Evolutionary conservation across 2,329 filamentous ascomycete species (phyloP).

Genomic region (Alternaria novae-zelandiae): DNA sequence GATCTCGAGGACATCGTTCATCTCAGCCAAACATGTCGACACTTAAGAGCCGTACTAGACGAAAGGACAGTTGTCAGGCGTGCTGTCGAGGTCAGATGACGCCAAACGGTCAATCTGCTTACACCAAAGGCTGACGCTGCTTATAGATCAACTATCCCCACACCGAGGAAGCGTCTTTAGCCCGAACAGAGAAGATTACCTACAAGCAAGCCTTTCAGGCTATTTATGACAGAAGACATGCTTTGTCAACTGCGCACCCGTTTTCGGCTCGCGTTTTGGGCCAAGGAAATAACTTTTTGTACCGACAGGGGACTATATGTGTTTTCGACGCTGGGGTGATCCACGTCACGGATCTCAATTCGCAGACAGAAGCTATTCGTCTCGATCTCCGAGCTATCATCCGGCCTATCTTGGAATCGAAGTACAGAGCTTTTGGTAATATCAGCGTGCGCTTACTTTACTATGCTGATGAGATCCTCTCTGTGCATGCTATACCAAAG

Average conservation of each 20-base stretch:
- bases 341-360: constrained; percentile 65
- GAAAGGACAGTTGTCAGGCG: constrained; percentile 64
- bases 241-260: constrained; percentile 67
- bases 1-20: constrained; percentile 65
- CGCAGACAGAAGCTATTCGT: constrained; percentile 8
- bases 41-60: constrained; percentile 58
- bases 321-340: constrained; percentile 64
- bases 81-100: constrained; percentile 61
- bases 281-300: constrained; percentile 66
- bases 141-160: constrained; percentile 50
- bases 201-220: constrained; percentile 65
- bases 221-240: constrained; percentile 65
- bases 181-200: constrained; percentile 43
- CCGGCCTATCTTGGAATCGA: constrained; percentile 5
- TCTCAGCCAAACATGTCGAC: constrained; percentile 60
- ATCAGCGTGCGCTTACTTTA: constrained; percentile 36
- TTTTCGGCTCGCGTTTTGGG: constrained; percentile 67
- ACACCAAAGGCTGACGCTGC: constrained; percentile 1
- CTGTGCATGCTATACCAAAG: constrained; percentile 27
- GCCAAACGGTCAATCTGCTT: constrained; percentile 8
- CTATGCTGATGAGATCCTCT: constrained; percentile 43
- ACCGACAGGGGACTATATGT: constrained; percentile 68
- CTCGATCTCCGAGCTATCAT: constrained; percentile 31
- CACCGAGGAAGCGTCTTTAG: constrained; percentile 55
- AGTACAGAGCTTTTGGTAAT: constrained; percentile 48